These are phyloP conservation scores for Fusarium musae DNA, from an alignment of 2,329 filamentous ascomycete species.

Conservation along the genomic window DNA sequence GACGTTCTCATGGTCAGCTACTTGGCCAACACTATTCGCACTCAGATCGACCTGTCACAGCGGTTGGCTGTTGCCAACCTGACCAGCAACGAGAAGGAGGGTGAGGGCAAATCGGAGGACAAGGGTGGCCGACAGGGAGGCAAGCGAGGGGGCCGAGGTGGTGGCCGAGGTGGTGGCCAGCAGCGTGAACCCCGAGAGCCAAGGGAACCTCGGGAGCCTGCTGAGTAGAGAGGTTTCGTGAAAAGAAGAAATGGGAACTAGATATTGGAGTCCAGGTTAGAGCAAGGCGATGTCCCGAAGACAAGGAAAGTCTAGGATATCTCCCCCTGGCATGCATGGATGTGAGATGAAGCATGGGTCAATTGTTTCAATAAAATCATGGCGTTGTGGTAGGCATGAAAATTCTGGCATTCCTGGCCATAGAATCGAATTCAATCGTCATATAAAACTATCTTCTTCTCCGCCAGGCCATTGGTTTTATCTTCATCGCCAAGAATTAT, in stretches of 20 bases:
- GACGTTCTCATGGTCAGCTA: conserved; percentile 98
- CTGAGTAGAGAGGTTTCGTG: conserved; percentile 24
- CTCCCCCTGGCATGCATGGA: conserved; percentile 42
- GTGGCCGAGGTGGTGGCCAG: conserved; percentile 62
- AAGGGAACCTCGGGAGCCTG: conserved; percentile 59
- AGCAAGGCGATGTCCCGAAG: conserved; percentile 37
- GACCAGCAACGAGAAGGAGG: conserved; percentile 60
- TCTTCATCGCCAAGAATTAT: conserved; percentile 30
- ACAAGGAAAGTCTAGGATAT: conserved; percentile 40
- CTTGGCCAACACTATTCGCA: conserved; percentile 97
- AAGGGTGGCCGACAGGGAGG: conserved; percentile 60
- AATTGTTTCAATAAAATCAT: conserved; percentile 51
- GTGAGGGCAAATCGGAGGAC: conserved; percentile 60
- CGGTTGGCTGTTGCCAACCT: conserved; percentile 85
- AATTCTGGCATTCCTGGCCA: conserved; percentile 47
- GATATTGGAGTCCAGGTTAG: conserved; percentile 35
- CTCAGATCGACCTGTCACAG: conserved; percentile 98
- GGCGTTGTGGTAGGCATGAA: conserved; percentile 53
- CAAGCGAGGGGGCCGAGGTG: conserved; percentile 63
- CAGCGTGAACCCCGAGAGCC: conserved; percentile 60
- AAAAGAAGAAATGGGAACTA: conserved; percentile 32
- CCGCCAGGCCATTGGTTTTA: background rate
- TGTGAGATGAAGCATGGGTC: conserved; percentile 46
- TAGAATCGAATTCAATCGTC: conserved; percentile 52
- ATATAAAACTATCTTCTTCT: conserved; percentile 37